These are phyloP conservation scores for Penicillium psychrofluorescens DNA, from an alignment of 495 filamentous ascomycete species.

Conservation along the genomic window DNA sequence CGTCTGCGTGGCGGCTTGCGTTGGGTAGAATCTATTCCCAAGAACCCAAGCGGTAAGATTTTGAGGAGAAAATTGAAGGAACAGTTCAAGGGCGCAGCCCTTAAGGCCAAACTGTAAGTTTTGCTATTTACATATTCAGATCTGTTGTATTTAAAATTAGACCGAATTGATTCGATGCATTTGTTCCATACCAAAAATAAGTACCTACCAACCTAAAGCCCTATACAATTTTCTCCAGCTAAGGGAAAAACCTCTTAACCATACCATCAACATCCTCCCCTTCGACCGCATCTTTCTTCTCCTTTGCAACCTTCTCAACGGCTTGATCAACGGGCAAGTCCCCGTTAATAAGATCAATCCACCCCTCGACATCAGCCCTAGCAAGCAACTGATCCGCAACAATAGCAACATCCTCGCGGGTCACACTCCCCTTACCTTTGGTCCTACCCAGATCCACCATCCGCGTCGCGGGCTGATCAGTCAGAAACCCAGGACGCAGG, in stretches of 20 bases:
- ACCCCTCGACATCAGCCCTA: slow-evolving; percentile 48
- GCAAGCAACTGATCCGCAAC: slow-evolving; percentile 60
- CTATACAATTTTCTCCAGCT: not conserved
- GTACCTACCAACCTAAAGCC: not conserved
- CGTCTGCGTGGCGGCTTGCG: slow-evolving; percentile 71
- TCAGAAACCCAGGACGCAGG: slow-evolving; percentile 62
- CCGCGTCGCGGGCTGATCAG: slow-evolving; percentile 48
- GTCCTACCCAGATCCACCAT: slow-evolving; percentile 61
- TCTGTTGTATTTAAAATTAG: not conserved
- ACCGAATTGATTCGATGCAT: not conserved
- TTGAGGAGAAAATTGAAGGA: slow-evolving; percentile 53
- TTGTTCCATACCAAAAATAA: not conserved
- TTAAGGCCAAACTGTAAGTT: slow-evolving; percentile 37
- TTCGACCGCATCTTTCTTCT: slow-evolving; percentile 57
- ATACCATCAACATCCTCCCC: slow-evolving; percentile 55
- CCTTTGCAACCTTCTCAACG: slow-evolving; percentile 55
- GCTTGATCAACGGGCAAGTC: slow-evolving; percentile 53
- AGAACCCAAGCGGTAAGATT: slow-evolving; percentile 84
- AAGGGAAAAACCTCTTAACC: slow-evolving; percentile 32
- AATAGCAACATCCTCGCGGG: slow-evolving; percentile 62
- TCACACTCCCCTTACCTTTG: slow-evolving; percentile 45
- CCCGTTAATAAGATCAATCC: slow-evolving; percentile 55
- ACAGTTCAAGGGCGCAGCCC: slow-evolving; percentile 13
- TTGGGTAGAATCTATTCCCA: slow-evolving; percentile 78
- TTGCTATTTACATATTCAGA: not conserved